Evolutionary conservation across 2,329 filamentous ascomycete species (phyloP), one percentile per base, ranked within the genome.

Genomic region (Periconia sp.): DNA sequence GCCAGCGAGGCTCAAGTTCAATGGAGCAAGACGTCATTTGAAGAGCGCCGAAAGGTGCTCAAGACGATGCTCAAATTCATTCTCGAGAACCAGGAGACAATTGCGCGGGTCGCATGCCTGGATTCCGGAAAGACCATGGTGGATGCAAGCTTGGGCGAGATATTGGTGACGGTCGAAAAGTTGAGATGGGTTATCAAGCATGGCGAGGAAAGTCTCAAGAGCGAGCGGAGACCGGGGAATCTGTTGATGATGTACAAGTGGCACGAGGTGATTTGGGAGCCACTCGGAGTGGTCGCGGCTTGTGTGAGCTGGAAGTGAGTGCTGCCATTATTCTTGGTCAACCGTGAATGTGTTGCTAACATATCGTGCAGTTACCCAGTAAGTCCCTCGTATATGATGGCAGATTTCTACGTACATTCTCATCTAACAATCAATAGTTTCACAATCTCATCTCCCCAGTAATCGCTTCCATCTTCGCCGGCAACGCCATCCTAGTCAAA

Each of bases 91-190:
- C 92, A 97, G 72, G 89, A 93, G 60, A 82, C 88, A 23, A 95
- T 99, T 63, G 92, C 91, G 65, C 83, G 85, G 15, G 85, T 91
- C 30, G 93, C 92, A 47, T 95, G 91, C 68, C 81, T 96, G 35
- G 94, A 99, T 76, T 95, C 91, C 41, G 94, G 94, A 59, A 99
- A 99, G 81, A 97, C 95, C 1, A 90, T 93, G 79, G 86, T 97
- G 40, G 94, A 99, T 76, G 94, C 93, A 1, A 87, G 90, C 62
- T 86, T 99, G 52, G 94, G 94, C 49, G 94, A 99, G 81, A 92
- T 97, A 59, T 81, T 99, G 51, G 92, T 97, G 41, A 97, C 94
- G 7, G 87, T 84, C 0, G 94, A 97, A 80, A 97, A 96, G 79
- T 82, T 99, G 55, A 87, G 90, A 69, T 99, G 94, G 94, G 96